Base-by-base conservation (phyloP, 306 rosid genomes). In the Acmispon strigosus region DNA sequence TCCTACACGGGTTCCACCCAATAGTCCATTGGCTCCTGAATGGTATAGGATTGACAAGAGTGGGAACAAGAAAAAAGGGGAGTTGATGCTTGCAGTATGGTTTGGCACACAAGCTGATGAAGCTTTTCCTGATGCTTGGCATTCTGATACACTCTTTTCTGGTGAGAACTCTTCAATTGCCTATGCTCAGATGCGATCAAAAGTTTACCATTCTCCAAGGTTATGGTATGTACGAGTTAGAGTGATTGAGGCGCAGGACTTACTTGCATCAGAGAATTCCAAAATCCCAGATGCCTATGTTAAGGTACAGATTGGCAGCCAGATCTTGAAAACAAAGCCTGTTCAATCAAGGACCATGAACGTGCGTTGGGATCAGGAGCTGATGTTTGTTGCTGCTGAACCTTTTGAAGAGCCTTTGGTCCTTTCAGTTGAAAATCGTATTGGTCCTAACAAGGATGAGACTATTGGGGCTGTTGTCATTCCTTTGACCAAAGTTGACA, bases 41-140 rank as follows among this genome's bases (percentile, higher is more conserved):
- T 94, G 98, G 98, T 87, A 94, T 74, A 80, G 92, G 19, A 69
- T 94, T 24, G 92, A 83, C 64, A 89, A 89, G 86, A 81, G 64
- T 6, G 74, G 86, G 58, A 76, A 74, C 34, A 94, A 84, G 88
- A 85, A 80, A 71, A 86, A 77, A 45, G 96, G 98, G 76, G 98
- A 94, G 77, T 59, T 94, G 73, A 94, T 90, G 98, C 89, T 94
- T 75, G 96, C 98, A 10, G 96, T 90, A 72, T 94, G 98, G 98
- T 60, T 52, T 52, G 98, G 98, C 66, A 94, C 98, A 37, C 98
- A 94, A 73, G 98, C 98, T 47, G 98, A 94, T 52, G 98, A 89
- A 79, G 95, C 97, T 66, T 94, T 94, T 81, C 92, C 98, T 9
- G 92, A 89, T 62, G 98, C 98, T 27, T 90, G 97, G 97, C 97